A percentile compares a stretch with the other conserved stretches of the same genome.
Evolutionary conservation across 2,329 filamentous ascomycete genomes (phyloP).

Genomic region (Hortaea werneckii): DNA sequence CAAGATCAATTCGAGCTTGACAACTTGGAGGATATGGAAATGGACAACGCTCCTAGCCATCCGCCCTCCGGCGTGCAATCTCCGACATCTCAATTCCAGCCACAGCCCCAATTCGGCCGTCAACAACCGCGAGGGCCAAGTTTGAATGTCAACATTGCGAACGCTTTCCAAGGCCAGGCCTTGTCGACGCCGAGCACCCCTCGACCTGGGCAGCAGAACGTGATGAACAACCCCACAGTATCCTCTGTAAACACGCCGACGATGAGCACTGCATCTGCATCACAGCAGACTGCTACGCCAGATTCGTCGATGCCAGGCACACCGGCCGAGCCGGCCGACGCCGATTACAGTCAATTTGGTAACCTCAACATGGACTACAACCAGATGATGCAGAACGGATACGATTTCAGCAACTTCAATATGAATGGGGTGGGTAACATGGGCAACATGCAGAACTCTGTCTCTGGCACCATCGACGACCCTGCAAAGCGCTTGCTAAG

Average conservation of each 20-base stretch:
- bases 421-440: conserved; percentile 40
- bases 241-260: conserved; percentile 96
- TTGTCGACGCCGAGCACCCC: conserved; percentile 81
- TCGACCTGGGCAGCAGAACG: conserved; percentile 53
- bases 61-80: conserved; percentile 11
- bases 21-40: conserved; percentile 87
- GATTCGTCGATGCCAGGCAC: conserved; percentile 61
- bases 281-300: conserved; percentile 45
- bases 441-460: conserved; percentile 46
- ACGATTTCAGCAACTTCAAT: conserved; percentile 13
- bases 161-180: conserved; percentile 55
- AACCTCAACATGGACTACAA: conserved; percentile 31
- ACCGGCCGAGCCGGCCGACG: conserved; percentile 54
- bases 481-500: conserved; percentile 90
- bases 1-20: conserved; percentile 27
- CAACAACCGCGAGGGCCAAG: conserved; percentile 52
- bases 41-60: conserved; percentile 59
- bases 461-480: conserved; percentile 62
- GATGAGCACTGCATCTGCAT: conserved; percentile 64
- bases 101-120: conserved; percentile 42
- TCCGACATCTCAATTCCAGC: conserved; percentile 33
- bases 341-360: conserved; percentile 29
- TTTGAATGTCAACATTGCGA: conserved; percentile 71
- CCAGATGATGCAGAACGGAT: conserved; percentile 28
- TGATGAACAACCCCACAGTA: conserved; percentile 89